Percentiles rank a stretch among this genome's conserved stretches.
Conservation (phyloP, 2,329 filamentous ascomycete species). For the Pseudogymnoascus sp. region DNA sequence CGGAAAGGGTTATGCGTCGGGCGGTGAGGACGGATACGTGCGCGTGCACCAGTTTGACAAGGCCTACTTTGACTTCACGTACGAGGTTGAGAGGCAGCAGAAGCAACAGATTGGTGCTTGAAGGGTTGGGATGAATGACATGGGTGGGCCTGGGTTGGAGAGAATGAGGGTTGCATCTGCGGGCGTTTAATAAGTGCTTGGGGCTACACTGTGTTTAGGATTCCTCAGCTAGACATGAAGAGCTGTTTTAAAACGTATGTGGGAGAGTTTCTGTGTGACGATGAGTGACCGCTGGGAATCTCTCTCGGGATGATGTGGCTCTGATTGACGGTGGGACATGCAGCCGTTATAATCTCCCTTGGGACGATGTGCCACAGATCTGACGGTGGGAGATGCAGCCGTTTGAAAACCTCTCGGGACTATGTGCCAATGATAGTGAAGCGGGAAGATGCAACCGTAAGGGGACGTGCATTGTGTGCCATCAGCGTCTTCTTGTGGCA, state of each 20-base stretch:
- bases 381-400: background rate
- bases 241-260: background rate
- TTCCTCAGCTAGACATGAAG: conserved; percentile 6
- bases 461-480: background rate
- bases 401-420: background rate
- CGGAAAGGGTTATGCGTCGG: conserved; percentile 86
- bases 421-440: background rate
- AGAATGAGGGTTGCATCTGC: conserved; percentile 21
- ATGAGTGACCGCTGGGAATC: background rate
- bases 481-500: background rate
- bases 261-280: background rate
- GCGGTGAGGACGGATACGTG: conserved; percentile 97
- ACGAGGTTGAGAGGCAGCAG: conserved; percentile 88
- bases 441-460: background rate
- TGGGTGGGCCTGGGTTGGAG: conserved; percentile 5
- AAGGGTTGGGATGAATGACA: conserved; percentile 10
- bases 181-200: conserved; percentile 19
- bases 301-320: background rate
- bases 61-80: conserved; percentile 96
- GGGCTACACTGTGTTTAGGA: conserved; percentile 7
- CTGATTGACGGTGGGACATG: background rate
- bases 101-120: conserved; percentile 22
- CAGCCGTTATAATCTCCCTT: background rate
- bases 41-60: conserved; percentile 98
- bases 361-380: background rate